phyloP scores from a whole-genome alignment of 768 basidiomycete genomes.

The Leccinum variicolor region DNA sequence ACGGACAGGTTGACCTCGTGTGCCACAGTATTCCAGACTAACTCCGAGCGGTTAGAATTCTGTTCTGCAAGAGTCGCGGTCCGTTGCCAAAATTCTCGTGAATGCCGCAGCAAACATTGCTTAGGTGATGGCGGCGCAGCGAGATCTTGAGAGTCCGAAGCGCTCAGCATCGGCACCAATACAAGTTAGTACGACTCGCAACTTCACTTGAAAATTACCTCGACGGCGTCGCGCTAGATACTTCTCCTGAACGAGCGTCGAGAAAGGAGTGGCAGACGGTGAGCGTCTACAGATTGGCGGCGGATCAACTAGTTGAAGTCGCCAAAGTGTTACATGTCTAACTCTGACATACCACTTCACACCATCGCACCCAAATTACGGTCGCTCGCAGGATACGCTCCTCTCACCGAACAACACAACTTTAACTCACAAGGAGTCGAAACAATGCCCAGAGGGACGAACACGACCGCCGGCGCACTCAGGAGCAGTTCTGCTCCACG shows the following conservation, averaged over 20 bases:
- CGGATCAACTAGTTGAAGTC: not conserved
- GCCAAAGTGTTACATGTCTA: conserved; percentile 24
- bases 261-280: not conserved
- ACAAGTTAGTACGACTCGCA: not conserved
- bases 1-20: no score
- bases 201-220: not conserved
- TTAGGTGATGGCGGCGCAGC: no score
- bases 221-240: not conserved
- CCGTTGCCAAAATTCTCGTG: no score
- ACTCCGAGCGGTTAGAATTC: no score
- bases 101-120: no score
- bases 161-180: no score
- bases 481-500: conserved; percentile 35
- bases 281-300: not conserved
- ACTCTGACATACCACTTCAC: conserved; percentile 68
- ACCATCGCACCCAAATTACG: conserved; percentile 49
- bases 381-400: conserved; percentile 45
- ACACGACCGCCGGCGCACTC: conserved; percentile 31
- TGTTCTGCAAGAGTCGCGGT: no score
- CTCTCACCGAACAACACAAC: conserved; percentile 33
- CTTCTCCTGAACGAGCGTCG: not conserved
- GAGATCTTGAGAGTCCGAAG: no score
- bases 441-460: conserved; percentile 7
- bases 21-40: no score
- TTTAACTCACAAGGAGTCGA: conserved; percentile 21